Evolutionary conservation across 106 monocot species (phyloP).

Genomic region (Alisma plantagoaquatica): DNA sequence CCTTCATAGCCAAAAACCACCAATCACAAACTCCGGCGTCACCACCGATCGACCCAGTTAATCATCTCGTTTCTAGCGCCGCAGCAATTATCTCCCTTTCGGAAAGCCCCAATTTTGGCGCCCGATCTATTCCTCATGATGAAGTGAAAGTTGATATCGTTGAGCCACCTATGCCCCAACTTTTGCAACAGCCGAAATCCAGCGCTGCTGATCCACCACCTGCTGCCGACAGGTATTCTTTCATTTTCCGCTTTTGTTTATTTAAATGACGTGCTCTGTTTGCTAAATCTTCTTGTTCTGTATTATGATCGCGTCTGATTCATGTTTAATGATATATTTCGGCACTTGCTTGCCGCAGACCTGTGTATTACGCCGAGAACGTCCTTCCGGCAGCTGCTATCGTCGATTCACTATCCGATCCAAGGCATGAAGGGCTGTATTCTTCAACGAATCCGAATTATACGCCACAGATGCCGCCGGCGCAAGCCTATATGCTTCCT

Average conservation of each 20-base stretch:
- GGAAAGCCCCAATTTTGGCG: constrained; percentile 5
- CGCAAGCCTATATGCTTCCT: constrained; percentile 4
- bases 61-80: neutral
- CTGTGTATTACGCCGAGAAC: too few relatives aligned
- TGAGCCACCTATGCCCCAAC: constrained; percentile 1
- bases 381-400: too few relatives aligned
- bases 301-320: too few relatives aligned
- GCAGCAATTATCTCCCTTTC: constrained; percentile 7
- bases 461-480: constrained; percentile 2
- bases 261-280: too few relatives aligned
- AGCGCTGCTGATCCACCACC: neutral
- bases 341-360: too few relatives aligned
- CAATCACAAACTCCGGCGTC: neutral
- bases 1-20: neutral
- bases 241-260: too few relatives aligned
- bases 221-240: constrained; percentile 5
- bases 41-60: constrained; percentile 3
- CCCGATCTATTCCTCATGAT: constrained; percentile 33
- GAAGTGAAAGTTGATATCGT: constrained; percentile 48
- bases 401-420: constrained; percentile 5
- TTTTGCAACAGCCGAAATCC: constrained; percentile 4
- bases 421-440: constrained; percentile 1
- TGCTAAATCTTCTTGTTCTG: too few relatives aligned
- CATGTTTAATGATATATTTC: neutral
- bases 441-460: constrained; percentile 1